phyloP scores from a whole-genome alignment of 768 basidiomycete species.

The Bullera alba region DNA sequence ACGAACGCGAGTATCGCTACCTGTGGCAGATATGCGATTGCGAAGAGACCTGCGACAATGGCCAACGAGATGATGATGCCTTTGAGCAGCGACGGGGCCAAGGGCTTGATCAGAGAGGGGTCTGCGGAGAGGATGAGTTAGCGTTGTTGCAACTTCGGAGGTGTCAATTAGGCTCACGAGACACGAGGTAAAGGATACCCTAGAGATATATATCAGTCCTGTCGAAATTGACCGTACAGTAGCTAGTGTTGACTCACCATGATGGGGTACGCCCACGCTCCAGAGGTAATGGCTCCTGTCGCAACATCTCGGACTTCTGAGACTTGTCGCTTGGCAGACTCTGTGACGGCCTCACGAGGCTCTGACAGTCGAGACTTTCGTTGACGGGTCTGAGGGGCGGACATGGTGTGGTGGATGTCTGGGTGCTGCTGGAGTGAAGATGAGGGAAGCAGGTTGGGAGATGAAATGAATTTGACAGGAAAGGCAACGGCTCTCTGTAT shows the following conservation, averaged over 20 bases:
- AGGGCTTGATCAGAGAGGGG: slow-evolving; percentile 26
- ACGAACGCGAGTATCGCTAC: slow-evolving; percentile 59
- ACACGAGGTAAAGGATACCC: slow-evolving; percentile 39
- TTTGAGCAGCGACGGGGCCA: slow-evolving; percentile 39
- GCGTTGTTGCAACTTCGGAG: background rate
- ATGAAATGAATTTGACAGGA: too few species aligned
- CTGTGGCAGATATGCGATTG: slow-evolving; percentile 57
- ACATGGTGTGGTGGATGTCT: too few species aligned
- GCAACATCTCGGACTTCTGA: slow-evolving; percentile 25
- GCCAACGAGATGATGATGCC: slow-evolving; percentile 30
- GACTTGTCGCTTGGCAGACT: slow-evolving; percentile 34
- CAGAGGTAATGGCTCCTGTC: slow-evolving; percentile 37
- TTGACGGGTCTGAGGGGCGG: background rate
- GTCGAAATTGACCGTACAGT: too few species aligned
- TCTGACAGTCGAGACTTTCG: background rate
- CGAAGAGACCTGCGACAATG: slow-evolving; percentile 48
- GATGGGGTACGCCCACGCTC: slow-evolving; percentile 42
- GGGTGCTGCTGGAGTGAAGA: too few species aligned
- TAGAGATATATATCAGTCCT: too few species aligned
- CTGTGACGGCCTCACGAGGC: slow-evolving; percentile 3
- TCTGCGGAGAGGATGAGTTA: slow-evolving; percentile 9
- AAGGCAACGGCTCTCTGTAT: too few species aligned
- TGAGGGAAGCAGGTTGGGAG: too few species aligned
- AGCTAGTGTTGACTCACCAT: slow-evolving; percentile 16
- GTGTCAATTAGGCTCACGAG: slow-evolving; percentile 30